These are phyloP conservation scores for Celoporthe dispersa DNA, from an alignment of 2,329 filamentous ascomycete genomes.

Conservation along the genomic window DNA sequence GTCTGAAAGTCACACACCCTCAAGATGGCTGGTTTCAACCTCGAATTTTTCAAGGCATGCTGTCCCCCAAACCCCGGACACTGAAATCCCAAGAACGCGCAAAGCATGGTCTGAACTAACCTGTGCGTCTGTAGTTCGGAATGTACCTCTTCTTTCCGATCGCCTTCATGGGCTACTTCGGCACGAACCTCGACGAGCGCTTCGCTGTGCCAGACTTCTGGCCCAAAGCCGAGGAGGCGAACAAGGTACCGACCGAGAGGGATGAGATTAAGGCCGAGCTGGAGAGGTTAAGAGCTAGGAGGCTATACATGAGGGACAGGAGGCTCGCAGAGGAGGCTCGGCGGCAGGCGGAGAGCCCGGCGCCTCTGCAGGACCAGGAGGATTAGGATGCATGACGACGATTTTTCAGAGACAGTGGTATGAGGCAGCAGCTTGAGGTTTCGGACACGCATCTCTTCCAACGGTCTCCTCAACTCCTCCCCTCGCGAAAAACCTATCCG, in stretches of 20 bases:
- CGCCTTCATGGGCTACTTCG: slow-evolving; percentile 99
- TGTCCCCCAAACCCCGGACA: slow-evolving; percentile 25
- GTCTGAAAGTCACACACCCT: not conserved
- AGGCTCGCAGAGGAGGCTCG: slow-evolving; percentile 47
- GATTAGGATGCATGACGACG: slow-evolving; percentile 31
- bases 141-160: slow-evolving; percentile 99
- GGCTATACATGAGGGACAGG: slow-evolving; percentile 79
- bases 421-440: not conserved
- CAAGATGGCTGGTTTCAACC: slow-evolving; percentile 80
- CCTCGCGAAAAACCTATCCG: not conserved
- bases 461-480: not conserved
- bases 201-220: slow-evolving; percentile 93
- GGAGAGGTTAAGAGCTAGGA: slow-evolving; percentile 66
- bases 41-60: slow-evolving; percentile 90
- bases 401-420: no score
- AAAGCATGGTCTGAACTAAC: slow-evolving; percentile 15
- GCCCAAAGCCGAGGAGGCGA: slow-evolving; percentile 79
- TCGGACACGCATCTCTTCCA: not conserved
- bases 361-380: slow-evolving; percentile 30
- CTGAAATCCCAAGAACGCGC: slow-evolving; percentile 9
- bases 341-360: slow-evolving; percentile 30
- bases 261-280: slow-evolving; percentile 86
- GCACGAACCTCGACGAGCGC: slow-evolving; percentile 92
- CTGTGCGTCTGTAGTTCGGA: slow-evolving; percentile 70
- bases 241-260: slow-evolving; percentile 74